Evolutionary conservation across 2,329 filamentous ascomycete species (phyloP), one percentile per base, ranked within the genome.

Genomic region (Cytospora schulzeri): DNA sequence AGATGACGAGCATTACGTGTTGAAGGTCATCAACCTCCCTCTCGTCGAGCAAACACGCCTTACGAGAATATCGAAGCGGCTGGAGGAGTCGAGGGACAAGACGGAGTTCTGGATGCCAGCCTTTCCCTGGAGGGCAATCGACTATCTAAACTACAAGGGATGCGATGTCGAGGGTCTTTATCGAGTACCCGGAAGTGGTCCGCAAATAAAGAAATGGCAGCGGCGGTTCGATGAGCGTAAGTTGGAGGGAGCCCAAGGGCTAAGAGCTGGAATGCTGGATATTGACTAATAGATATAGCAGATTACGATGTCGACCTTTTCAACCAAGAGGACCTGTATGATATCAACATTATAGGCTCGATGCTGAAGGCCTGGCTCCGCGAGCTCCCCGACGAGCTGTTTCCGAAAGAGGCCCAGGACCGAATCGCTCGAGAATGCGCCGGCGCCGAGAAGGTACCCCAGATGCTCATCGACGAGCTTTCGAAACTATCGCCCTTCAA

Each of bases 101-200:
- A 98, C 94, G 0, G 94, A 97, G 73, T 98, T 96, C 73, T 98
- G 94, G 94, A 97, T 98, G 93, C 94, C 94, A 15, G 91, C 93
- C 8, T 89, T 98, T 65, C 93, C 94, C 0, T 97, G 94, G 91
- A 85, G 94, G 68, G 96, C 93, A 65, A 97, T 98, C 69, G 94
- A 98, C 78, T 97, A 96, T 75, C 81, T 98, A 60, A 97, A 97
- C 76, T 95, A 93, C 77, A 96, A 95, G 73, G 92, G 92, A 48
- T 95, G 91, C 70, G 93, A 97, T 72, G 92, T 96, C 48, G 94
- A 97, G 76, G 94, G 94, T 4, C 82, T 98, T 4, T 98, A 98
- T 75, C 88, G 94, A 65, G 91, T 98, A 51, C 93, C 94, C 15
- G 94, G 94, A 29, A 96, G 92, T 75, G 91, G 91, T 2, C 91